phyloP scores from a whole-genome alignment of 768 basidiomycete genomes.

The Boletus bicolor region DNA sequence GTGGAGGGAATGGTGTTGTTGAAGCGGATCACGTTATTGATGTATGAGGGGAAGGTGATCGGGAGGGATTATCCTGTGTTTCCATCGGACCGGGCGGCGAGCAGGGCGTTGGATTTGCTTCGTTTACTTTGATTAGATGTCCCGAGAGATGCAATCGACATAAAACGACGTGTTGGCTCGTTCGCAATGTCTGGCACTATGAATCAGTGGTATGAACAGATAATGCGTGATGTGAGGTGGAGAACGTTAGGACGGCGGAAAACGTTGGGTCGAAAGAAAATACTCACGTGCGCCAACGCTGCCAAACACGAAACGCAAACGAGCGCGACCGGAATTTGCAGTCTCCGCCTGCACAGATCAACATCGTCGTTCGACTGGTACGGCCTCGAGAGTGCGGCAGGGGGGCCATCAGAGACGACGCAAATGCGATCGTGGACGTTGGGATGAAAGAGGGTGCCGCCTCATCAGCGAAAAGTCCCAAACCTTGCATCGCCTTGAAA shows the following conservation, averaged over 20 bases:
- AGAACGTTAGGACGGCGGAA: too few species aligned
- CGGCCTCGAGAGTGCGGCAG: slow-evolving; percentile 1
- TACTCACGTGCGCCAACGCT: neutral
- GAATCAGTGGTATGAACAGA: too few species aligned
- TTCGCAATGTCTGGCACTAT: too few species aligned
- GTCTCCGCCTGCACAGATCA: slow-evolving; percentile 7
- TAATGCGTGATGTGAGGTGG: too few species aligned
- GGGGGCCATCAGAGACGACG: neutral
- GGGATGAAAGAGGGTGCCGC: slow-evolving; percentile 6
- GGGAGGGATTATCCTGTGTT: slow-evolving; percentile 24
- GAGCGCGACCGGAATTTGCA: slow-evolving; percentile 13
- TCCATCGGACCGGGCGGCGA: slow-evolving; percentile 19
- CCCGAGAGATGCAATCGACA: too few species aligned
- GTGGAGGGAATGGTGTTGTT: slow-evolving; percentile 12
- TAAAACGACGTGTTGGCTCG: too few species aligned
- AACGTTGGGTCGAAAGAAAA: too few species aligned
- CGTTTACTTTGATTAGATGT: neutral
- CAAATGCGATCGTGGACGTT: slow-evolving; percentile 11
- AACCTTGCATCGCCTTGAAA: too few species aligned
- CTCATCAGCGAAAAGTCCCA: too few species aligned
- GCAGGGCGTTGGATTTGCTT: slow-evolving; percentile 4
- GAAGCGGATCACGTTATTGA: slow-evolving; percentile 21
- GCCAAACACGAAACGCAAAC: slow-evolving; percentile 12
- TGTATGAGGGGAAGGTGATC: slow-evolving; percentile 9
- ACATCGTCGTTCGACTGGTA: neutral